phyloP scores from a whole-genome alignment of 176 grass and related monocot species.

The Cenchrus purpureus region DNA sequence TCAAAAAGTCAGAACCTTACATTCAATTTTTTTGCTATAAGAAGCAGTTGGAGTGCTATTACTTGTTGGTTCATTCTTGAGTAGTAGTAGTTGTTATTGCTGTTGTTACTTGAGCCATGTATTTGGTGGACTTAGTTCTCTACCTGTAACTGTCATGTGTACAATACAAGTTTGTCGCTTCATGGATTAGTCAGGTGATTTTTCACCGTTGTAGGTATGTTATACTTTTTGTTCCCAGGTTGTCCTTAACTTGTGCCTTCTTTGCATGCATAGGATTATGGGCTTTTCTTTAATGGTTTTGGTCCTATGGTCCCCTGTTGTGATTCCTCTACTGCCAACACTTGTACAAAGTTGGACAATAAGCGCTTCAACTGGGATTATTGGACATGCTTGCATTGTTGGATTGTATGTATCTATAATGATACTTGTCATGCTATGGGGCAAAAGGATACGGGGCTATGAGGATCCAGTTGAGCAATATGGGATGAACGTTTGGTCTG shows the following conservation, averaged over 20 bases:
- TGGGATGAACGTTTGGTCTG: slow-evolving; percentile 72
- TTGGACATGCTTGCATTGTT: slow-evolving; percentile 73
- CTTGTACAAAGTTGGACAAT: slow-evolving; percentile 90
- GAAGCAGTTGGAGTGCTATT: not conserved
- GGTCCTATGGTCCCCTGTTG: slow-evolving; percentile 91
- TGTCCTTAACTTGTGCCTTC: slow-evolving; percentile 31
- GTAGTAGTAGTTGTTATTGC: not conserved
- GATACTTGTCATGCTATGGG: slow-evolving; percentile 90
- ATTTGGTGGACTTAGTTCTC: slow-evolving; percentile 25
- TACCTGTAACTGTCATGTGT: slow-evolving; percentile 14
- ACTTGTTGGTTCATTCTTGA: not conserved
- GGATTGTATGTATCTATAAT: slow-evolving; percentile 76
- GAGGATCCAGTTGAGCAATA: slow-evolving; percentile 86
- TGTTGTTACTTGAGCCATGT: slow-evolving; percentile 20
- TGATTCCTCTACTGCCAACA: slow-evolving; percentile 81
- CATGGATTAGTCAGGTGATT: slow-evolving; percentile 13
- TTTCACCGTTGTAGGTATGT: slow-evolving; percentile 10
- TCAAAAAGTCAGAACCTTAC: not conserved
- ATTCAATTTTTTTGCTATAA: not conserved
- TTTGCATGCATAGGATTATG: slow-evolving; percentile 60
- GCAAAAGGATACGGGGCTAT: slow-evolving; percentile 89
- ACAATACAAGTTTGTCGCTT: not conserved
- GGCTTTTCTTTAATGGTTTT: slow-evolving; percentile 87
- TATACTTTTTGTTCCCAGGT: slow-evolving; percentile 19
- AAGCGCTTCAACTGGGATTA: slow-evolving; percentile 65